Conservation (phyloP, 768 basidiomycete genomes). For the Boletus edulis region DNA sequence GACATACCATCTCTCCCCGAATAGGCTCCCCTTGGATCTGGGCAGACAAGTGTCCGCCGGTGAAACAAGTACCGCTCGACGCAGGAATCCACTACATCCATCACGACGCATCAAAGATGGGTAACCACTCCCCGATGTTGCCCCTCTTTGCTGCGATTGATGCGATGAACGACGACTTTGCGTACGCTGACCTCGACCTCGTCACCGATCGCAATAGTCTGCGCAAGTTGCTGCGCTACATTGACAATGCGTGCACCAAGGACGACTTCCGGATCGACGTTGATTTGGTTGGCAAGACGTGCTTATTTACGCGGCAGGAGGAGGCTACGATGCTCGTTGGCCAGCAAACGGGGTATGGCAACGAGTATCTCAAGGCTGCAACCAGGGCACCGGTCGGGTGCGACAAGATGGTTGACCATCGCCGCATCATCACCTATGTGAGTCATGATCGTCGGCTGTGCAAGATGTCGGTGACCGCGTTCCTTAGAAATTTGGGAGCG, state of each 20-base stretch:
- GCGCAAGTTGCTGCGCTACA: conserved; percentile 61
- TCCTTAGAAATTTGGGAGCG: conserved; percentile 51
- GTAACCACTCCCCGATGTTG: conserved; percentile 38
- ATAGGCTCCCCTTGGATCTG: conserved; percentile 61
- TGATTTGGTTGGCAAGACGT: conserved; percentile 58
- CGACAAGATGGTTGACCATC: conserved; percentile 52
- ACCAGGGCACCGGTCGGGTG: conserved; percentile 50
- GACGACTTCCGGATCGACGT: conserved; percentile 67
- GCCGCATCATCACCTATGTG: conserved; percentile 64
- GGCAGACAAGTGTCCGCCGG: conserved; percentile 45
- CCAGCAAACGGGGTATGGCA: conserved; percentile 47
- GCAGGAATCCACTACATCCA: conserved; percentile 48
- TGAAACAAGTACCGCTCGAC: conserved; percentile 56
- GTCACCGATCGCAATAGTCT: conserved; percentile 67
- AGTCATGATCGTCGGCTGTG: conserved; percentile 19
- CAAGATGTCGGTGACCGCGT: not conserved
- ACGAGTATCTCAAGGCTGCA: conserved; percentile 58
- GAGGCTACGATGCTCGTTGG: conserved; percentile 20
- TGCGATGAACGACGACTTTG: conserved; percentile 28
- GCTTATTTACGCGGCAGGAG: conserved; percentile 61
- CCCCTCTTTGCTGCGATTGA: conserved; percentile 64
- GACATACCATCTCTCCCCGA: not conserved
- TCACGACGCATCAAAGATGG: conserved; percentile 52
- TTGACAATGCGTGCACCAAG: conserved; percentile 14
- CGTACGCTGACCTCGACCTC: conserved; percentile 36